Percentiles rank a stretch among this genome's conserved stretches.
Evolutionary conservation across 2,329 filamentous ascomycete genomes (phyloP).

Genomic region (Immersiporthe knoxdaviesiana): DNA sequence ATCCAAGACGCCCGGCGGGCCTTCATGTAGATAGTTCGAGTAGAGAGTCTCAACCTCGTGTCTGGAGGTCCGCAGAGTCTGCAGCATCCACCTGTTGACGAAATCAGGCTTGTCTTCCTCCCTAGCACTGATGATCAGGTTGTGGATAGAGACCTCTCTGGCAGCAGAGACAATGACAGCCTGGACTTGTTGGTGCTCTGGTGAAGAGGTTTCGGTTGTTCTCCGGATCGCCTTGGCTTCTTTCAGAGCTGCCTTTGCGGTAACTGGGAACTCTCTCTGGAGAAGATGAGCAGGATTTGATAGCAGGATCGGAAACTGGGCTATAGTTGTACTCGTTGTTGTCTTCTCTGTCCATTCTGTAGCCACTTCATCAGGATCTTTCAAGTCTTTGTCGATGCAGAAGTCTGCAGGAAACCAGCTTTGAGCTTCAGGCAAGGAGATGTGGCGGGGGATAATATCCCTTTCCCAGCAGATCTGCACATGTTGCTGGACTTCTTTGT

Average conservation of each 20-base stretch:
- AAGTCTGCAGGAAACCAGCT: neutral
- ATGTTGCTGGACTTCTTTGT: neutral
- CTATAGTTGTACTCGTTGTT: neutral
- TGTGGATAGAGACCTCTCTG: neutral
- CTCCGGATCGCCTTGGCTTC: neutral
- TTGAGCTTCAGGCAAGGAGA: neutral
- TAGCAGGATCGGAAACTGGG: neutral
- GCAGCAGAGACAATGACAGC: neutral
- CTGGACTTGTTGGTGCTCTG: neutral
- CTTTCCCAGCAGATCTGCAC: neutral
- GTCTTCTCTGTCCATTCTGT: neutral
- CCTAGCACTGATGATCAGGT: neutral
- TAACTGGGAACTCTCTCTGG: neutral
- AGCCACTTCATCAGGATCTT: neutral
- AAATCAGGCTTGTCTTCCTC: neutral
- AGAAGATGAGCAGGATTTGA: neutral
- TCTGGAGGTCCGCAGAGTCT: neutral
- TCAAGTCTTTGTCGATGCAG: neutral
- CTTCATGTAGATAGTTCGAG: neutral
- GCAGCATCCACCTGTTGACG: neutral
- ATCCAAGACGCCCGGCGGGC: neutral
- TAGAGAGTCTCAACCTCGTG: neutral
- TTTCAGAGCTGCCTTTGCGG: neutral
- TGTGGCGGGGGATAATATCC: neutral
- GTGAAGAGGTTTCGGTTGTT: neutral